Evolutionary conservation across 495 filamentous ascomycete species (phyloP).

Genomic region (Xylaria castorea): DNA sequence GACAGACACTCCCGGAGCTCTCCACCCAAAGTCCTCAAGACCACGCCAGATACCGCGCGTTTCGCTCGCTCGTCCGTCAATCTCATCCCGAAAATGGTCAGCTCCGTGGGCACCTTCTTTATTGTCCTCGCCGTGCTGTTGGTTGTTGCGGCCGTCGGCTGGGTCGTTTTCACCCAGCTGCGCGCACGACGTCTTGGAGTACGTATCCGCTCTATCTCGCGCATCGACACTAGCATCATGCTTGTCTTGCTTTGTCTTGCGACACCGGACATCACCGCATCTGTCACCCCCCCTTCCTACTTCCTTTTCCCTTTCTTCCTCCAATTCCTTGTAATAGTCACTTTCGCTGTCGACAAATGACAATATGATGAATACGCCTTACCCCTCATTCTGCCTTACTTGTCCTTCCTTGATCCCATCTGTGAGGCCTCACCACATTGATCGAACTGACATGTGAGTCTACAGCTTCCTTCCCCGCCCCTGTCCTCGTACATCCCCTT

Average conservation of each 20-base stretch:
- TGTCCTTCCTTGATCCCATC: background rate
- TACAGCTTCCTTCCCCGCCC: slow-evolving; percentile 65
- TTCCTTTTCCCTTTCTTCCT: background rate
- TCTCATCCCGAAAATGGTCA: slow-evolving; percentile 44
- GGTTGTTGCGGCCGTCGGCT: slow-evolving; percentile 52
- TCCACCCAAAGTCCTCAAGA: slow-evolving; percentile 7
- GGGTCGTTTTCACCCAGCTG: slow-evolving; percentile 63
- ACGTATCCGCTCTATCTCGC: slow-evolving; percentile 44
- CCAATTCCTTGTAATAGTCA: background rate
- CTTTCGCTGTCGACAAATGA: background rate
- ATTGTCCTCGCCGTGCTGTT: slow-evolving; percentile 60
- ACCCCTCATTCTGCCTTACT: slow-evolving; percentile 2
- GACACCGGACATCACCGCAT: slow-evolving; percentile 29
- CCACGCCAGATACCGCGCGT: slow-evolving; percentile 12
- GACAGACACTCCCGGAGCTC: slow-evolving; percentile 9
- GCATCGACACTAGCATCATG: slow-evolving; percentile 32
- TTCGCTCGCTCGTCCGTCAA: background rate
- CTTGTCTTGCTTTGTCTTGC: slow-evolving; percentile 36
- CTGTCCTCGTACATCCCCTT: slow-evolving; percentile 68
- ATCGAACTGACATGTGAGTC: slow-evolving; percentile 26
- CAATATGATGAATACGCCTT: background rate
- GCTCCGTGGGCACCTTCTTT: slow-evolving; percentile 53
- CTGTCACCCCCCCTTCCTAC: slow-evolving; percentile 11
- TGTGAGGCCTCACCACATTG: background rate
- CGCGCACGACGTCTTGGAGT: slow-evolving; percentile 67